Evolutionary conservation across 768 basidiomycete species (phyloP), one percentile per base, ranked within the genome.

Genomic region (Boletus coccyginus): DNA sequence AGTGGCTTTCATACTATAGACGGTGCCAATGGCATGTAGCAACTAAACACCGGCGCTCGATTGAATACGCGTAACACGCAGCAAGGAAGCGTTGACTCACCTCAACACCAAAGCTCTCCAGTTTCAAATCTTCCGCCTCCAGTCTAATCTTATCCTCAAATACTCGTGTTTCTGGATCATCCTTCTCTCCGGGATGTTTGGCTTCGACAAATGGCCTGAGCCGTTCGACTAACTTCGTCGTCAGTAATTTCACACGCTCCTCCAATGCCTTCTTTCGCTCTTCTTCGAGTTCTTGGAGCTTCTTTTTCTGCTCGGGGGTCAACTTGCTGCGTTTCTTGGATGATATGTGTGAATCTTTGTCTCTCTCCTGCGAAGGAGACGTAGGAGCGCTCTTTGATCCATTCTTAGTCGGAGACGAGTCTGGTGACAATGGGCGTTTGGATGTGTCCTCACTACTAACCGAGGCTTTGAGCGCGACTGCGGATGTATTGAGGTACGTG

Each of bases 31-130:
- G 13, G 93, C 87, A 66, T 97, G 94, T 29, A 96, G 74, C 39
- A 96, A 81, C 88, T 92, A 57, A 47, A 35, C 8, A 5, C 11
- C 44, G 5, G 27, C 16, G 13, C 11, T 3, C 29, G 17, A 43
- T 27, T 59, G 56, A 69, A 46, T 19, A 46, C 5, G 33, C 16
- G 32, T 11, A 29, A 27, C 10, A 44, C 13, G 13, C 31, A 11
- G 8, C 17, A 45, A 62, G 11, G n/a, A 45, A 44, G 36, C 1
- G 31, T 46, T 12, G 41, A 70, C 82, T 32, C 63, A 92, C 88
- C 84, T 98, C 96, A 24, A 98, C 87, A 46, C 97, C 97, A 72
- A 99, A 99, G 62, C 92, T 94, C 77, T 99, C 96, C 51, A 98
- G 74, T 76, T 98, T 98, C 63, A 99, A 69, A 74, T 99, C 97